Evolutionary conservation across 805 yeast genomes (phyloP), one percentile per base, ranked within the genome.

Genomic region (Yamadazyma sp.): DNA sequence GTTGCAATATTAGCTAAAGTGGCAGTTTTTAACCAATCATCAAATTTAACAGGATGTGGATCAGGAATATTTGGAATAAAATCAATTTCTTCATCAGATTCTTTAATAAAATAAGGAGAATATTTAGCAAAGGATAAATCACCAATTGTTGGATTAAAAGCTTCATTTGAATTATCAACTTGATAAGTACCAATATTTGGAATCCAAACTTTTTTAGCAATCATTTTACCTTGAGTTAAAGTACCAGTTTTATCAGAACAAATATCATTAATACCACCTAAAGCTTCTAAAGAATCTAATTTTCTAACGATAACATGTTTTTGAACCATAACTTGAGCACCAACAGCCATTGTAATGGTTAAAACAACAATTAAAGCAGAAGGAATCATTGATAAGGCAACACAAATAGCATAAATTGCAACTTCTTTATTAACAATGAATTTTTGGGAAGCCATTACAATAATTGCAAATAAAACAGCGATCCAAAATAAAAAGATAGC

Each of bases 401-500:
- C 68, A 50, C 68, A 62, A 35, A 62, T 60, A 7, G 68, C 68
- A 36, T 62, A 62, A 25, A 62, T 62, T 22, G 68, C 68, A 17
- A 62, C 68, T 36, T 58, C 58, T 22, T 37, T 48, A 44, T 50
- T 58, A 30, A 62, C 68, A 17, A 30, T 41, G 45, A 62, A 47
- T 40, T 47, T 56, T 39, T 62, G 68, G 2, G 65, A 54, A 2
- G 50, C 66, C 66, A 62, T 60, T 3, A 62, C 68, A 8, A 62
- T 55, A 28, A 62, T 60, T 5, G 68, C 68, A 50, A 62, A 60
- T 13, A 62, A 20, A 6, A 62, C 66, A 2, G 68, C 68, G 4
- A 73, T 67, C 55, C 72, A 69, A 43, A 73, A 73, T 38, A 72
- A 65, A 35, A 70, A 61, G 23, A 74, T 74, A 4, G 77, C 78